Base-by-base conservation (phyloP, 495 filamentous ascomycete species). In the Darksidea phi region DNA sequence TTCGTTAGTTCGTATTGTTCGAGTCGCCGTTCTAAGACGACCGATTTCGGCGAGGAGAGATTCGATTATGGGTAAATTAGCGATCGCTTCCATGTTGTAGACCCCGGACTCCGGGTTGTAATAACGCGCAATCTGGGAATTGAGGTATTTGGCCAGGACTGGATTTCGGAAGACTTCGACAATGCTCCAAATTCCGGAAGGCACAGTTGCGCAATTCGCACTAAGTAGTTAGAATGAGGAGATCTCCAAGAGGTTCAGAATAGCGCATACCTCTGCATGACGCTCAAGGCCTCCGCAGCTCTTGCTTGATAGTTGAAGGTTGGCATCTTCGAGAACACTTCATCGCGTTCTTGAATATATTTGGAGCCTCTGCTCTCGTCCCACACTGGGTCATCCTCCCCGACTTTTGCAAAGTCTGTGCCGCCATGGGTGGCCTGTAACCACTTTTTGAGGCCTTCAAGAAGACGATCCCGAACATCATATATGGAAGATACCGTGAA, bases 21-120 rank as follows among this genome's bases (percentile, higher is more conserved):
- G 17, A 0, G n/a, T 25, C 17, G 49, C 41, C 43, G 48, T 54
- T 1, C 59, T 37, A 8, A 61, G 24, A 0, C 59, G 49, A 3
- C 43, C 51, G 17, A 61, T 43, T 43, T 61, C 59, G 34, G 59
- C 51, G 26, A 54, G 49, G n/a, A 61, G 36, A 15, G 59, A 61
- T 26, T 61, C 48, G 7, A 61, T 38, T 17, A 61, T 47, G n/a
- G 59, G 59, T 6, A 48, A 7, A 1, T 13, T 7, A 1, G 25
- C 41, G 28, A 61, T 17, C 17, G 38, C 18, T 0, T 24, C 49
- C 11, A 61, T 10, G 42, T 55, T 32, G 21, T 47, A 61, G n/a
- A 34, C 6, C 10, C 36, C 32, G 7, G 49, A 45, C 10, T 21
- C 17, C 10, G 45, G n/a, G 21, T 60, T 28, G 37, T n/a, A 53